Conservation (phyloP, 2,329 filamentous ascomycete genomes). For the Curvularia spicifera region DNA sequence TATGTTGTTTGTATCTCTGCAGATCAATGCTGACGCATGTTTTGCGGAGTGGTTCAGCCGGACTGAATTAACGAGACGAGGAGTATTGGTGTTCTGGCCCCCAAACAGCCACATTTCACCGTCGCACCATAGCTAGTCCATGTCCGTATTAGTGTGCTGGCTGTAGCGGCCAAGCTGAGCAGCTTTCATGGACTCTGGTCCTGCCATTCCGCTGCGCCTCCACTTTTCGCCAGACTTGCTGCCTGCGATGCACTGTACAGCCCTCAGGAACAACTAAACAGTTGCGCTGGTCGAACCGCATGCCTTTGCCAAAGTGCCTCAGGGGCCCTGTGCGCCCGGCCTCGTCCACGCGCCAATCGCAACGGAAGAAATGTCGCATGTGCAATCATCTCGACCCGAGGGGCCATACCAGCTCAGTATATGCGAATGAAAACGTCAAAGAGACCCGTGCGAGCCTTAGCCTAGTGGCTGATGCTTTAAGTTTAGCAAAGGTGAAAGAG, state of each 20-base stretch:
- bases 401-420: slow-evolving; percentile 33
- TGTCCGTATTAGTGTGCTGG: neutral
- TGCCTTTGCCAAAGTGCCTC: slow-evolving; percentile 37
- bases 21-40: neutral
- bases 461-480: slow-evolving; percentile 37
- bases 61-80: neutral
- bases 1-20: neutral
- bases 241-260: slow-evolving; percentile 14
- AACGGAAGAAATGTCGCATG: slow-evolving; percentile 35
- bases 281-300: slow-evolving; percentile 8
- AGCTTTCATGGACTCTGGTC: neutral
- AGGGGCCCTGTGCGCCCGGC: slow-evolving; percentile 27
- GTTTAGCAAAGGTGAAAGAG: slow-evolving; percentile 26
- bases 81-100: neutral
- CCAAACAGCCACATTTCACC: slow-evolving; percentile 6
- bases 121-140: neutral
- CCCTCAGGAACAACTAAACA: slow-evolving; percentile 2
- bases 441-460: slow-evolving; percentile 27
- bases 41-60: neutral
- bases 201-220: neutral
- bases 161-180: neutral
- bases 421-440: slow-evolving; percentile 28
- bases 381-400: slow-evolving; percentile 43
- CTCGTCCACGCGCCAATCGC: slow-evolving; percentile 19
- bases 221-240: neutral